Conservation (phyloP, 139 green algal genomes). For the Monoraphidium neglectum region DNA sequence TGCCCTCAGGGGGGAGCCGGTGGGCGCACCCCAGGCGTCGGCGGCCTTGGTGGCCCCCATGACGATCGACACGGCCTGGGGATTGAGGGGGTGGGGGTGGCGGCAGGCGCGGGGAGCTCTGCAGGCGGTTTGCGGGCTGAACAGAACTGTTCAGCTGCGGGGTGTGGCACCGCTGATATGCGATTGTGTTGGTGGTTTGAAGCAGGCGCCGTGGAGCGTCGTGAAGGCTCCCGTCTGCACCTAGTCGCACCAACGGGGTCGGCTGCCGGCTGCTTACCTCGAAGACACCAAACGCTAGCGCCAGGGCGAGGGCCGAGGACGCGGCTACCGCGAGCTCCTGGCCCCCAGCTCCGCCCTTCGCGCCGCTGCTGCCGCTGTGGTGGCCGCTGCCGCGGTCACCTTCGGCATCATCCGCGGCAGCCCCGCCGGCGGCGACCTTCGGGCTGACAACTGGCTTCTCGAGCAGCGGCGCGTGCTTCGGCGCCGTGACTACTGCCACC, state of each 20-base stretch:
- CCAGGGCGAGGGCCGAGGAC: constrained; percentile 9
- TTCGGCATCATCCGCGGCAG: constrained; percentile 1
- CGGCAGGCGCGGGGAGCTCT: too few species aligned
- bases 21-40: too few species aligned
- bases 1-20: too few species aligned
- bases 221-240: too few species aligned
- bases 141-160: too few species aligned
- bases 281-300: constrained; percentile 1
- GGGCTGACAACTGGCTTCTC: background rate
- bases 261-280: background rate
- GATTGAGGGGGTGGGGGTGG: too few species aligned
- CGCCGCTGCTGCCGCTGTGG: constrained; percentile 1
- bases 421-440: background rate
- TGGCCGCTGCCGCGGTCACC: background rate
- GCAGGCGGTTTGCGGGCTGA: too few species aligned
- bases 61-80: too few species aligned
- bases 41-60: too few species aligned
- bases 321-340: constrained; percentile 7
- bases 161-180: too few species aligned
- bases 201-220: background rate
- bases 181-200: background rate
- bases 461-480: constrained; percentile 13
- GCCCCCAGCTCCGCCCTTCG: background rate
- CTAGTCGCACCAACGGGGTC: background rate
- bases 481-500: too few species aligned